Percentiles rank a stretch among this genome's conserved stretches.
Evolutionary conservation across 768 basidiomycete species (phyloP).

Genomic region (Cantharellus cinnabarinus): DNA sequence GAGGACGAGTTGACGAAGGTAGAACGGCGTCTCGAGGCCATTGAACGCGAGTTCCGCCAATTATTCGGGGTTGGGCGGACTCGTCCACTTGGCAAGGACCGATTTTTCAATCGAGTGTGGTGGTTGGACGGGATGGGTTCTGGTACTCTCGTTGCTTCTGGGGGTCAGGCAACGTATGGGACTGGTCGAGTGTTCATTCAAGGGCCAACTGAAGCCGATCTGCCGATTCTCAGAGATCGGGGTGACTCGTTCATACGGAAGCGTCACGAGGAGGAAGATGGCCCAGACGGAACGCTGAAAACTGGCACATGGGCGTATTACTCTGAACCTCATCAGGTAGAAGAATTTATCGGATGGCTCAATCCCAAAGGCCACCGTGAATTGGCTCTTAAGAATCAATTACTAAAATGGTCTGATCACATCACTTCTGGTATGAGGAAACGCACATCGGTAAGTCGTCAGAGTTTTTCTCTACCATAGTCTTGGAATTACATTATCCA

Average conservation of each 20-base stretch:
- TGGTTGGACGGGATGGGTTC: conserved; percentile 97
- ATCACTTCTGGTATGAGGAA: conserved; percentile 61
- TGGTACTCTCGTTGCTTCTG: conserved; percentile 55
- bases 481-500: conserved; percentile 2
- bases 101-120: conserved; percentile 92
- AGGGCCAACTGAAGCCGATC: conserved; percentile 69
- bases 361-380: conserved; percentile 86
- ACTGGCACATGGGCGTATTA: conserved; percentile 83
- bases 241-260: conserved; percentile 33
- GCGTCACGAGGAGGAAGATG: conserved; percentile 60
- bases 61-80: conserved; percentile 67
- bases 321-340: conserved; percentile 74
- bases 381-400: conserved; percentile 47
- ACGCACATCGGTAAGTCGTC: conserved; percentile 42
- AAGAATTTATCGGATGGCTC: conserved; percentile 71
- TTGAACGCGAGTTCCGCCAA: conserved; percentile 89
- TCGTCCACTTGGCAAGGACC: conserved; percentile 74
- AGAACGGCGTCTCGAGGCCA: conserved; percentile 59
- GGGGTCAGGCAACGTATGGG: conserved; percentile 64
- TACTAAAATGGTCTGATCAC: conserved; percentile 73
- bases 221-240: conserved; percentile 43
- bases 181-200: conserved; percentile 84
- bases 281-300: conserved; percentile 46
- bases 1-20: conserved; percentile 77
- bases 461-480: background rate